Conservation (phyloP, 2,329 filamentous ascomycete genomes). For the Tetracladium maxilliforme region DNA sequence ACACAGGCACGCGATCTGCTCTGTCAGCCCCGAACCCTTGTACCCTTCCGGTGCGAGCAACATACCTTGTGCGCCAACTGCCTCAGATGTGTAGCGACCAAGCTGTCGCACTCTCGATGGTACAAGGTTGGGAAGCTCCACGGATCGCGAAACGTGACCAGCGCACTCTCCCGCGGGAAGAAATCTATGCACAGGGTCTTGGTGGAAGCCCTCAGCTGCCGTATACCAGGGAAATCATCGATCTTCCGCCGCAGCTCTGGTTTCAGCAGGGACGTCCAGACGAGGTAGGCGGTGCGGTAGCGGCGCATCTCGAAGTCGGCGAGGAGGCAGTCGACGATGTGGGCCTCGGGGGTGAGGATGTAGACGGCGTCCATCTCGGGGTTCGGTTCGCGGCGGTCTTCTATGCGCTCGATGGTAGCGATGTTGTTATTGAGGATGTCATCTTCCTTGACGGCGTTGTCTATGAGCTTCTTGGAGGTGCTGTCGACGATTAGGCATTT, state of each 20-base stretch:
- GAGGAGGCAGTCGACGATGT: slow-evolving; percentile 87
- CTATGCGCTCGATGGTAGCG: slow-evolving; percentile 94
- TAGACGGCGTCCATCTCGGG: slow-evolving; percentile 92
- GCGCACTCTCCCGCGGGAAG: slow-evolving; percentile 77
- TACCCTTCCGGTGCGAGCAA: slow-evolving; percentile 1
- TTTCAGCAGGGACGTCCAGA: slow-evolving; percentile 73
- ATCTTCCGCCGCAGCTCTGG: slow-evolving; percentile 57
- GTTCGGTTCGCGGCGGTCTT: slow-evolving; percentile 69
- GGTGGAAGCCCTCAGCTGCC: slow-evolving; percentile 66
- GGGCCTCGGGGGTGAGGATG: slow-evolving; percentile 68
- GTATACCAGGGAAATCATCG: slow-evolving; percentile 52
- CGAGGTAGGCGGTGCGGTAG: slow-evolving; percentile 65
- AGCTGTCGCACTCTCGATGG: slow-evolving; percentile 75
- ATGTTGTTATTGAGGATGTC: slow-evolving; percentile 95
- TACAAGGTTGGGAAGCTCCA: slow-evolving; percentile 91
- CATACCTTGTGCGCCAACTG: slow-evolving; percentile 73
- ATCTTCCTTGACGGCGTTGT: slow-evolving; percentile 88
- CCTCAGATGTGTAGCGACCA: slow-evolving; percentile 74
- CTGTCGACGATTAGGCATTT: slow-evolving; percentile 90
- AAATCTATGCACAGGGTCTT: slow-evolving; percentile 78
- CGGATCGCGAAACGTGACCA: slow-evolving; percentile 85
- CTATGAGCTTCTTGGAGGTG: slow-evolving; percentile 67
- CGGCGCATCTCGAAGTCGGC: slow-evolving; percentile 77
- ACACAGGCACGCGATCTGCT: slow-evolving; percentile 73
- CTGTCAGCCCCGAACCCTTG: slow-evolving; percentile 6